phyloP scores from a whole-genome alignment of 805 yeast species.

The Kodamaea kaohsiungensis region DNA sequence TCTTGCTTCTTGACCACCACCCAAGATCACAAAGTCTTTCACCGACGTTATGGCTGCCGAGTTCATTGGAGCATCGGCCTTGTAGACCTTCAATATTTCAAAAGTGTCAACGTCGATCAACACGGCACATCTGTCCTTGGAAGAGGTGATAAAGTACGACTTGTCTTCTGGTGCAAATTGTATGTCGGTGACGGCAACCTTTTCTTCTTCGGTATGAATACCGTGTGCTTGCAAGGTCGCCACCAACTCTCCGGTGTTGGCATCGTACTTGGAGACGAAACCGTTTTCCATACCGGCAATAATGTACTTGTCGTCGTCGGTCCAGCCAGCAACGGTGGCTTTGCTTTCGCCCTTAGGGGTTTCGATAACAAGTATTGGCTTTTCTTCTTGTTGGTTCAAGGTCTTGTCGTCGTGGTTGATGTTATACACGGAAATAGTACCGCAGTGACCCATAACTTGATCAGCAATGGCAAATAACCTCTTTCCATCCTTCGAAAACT shows the following conservation, averaged over 20 bases:
- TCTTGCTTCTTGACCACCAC: slow-evolving; percentile 99
- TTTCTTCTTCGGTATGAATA: slow-evolving; percentile 50
- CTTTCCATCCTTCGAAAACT: slow-evolving; percentile 73
- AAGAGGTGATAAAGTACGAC: slow-evolving; percentile 88
- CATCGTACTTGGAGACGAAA: slow-evolving; percentile 74
- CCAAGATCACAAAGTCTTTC: slow-evolving; percentile 88
- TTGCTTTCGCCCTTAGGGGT: slow-evolving; percentile 60
- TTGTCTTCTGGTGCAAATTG: slow-evolving; percentile 81
- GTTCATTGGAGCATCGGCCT: slow-evolving; percentile 91
- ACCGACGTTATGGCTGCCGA: slow-evolving; percentile 92
- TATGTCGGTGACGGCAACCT: slow-evolving; percentile 67
- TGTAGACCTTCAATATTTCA: slow-evolving; percentile 68
- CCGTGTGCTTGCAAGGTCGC: slow-evolving; percentile 68
- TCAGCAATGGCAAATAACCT: slow-evolving; percentile 78
- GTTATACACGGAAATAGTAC: slow-evolving; percentile 70
- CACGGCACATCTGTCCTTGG: slow-evolving; percentile 85
- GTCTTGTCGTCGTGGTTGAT: slow-evolving; percentile 48
- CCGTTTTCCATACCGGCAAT: slow-evolving; percentile 92
- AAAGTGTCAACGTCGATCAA: slow-evolving; percentile 78
- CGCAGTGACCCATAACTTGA: slow-evolving; percentile 87
- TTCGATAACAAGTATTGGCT: slow-evolving; percentile 60
- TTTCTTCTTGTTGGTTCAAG: slow-evolving; percentile 45
- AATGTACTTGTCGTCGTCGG: slow-evolving; percentile 70
- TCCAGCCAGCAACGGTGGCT: slow-evolving; percentile 85
- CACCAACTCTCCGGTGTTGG: slow-evolving; percentile 69